phyloP scores from a whole-genome alignment of 768 basidiomycete genomes.

The Scleroderma bovista region DNA sequence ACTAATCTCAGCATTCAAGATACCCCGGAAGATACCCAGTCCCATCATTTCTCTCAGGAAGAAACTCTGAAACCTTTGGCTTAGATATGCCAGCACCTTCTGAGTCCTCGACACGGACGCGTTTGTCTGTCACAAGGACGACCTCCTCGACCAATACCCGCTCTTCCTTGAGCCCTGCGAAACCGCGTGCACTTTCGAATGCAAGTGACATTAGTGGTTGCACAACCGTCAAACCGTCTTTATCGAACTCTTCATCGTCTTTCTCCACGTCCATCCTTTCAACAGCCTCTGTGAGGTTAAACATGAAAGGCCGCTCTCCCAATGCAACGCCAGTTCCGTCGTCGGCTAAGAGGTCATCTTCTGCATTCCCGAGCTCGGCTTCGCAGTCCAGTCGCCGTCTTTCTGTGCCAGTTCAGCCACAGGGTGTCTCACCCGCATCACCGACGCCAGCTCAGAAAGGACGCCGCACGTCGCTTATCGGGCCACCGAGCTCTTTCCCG shows the following conservation, averaged over 20 bases:
- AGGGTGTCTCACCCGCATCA: conserved; percentile 23
- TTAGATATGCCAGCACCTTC: conserved; percentile 36
- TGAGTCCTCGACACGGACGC: conserved; percentile 46
- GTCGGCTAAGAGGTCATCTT: conserved; percentile 30
- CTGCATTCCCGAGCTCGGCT: conserved; percentile 33
- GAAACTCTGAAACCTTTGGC: background rate
- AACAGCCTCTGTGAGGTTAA: conserved; percentile 17
- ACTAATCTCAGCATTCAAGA: conserved; percentile 8
- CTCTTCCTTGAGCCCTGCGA: conserved; percentile 40
- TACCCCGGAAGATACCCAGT: conserved; percentile 10
- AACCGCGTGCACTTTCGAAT: conserved; percentile 50
- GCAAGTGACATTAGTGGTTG: conserved; percentile 44
- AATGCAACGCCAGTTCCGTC: conserved; percentile 47
- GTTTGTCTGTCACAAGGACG: conserved; percentile 36
- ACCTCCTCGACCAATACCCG: conserved; percentile 24
- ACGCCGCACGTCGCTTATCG: conserved; percentile 23
- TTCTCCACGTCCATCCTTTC: conserved; percentile 18
- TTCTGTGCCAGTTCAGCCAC: conserved; percentile 34
- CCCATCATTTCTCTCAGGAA: background rate
- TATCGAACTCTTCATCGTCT: conserved; percentile 21
- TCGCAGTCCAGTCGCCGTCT: conserved; percentile 32
- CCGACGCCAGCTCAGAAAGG: conserved; percentile 23
- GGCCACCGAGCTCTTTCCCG: conserved; percentile 24
- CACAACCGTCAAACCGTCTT: conserved; percentile 41
- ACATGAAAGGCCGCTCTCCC: conserved; percentile 34